phyloP scores from a whole-genome alignment of 495 filamentous ascomycete species.

The Glutinoglossum americanum region DNA sequence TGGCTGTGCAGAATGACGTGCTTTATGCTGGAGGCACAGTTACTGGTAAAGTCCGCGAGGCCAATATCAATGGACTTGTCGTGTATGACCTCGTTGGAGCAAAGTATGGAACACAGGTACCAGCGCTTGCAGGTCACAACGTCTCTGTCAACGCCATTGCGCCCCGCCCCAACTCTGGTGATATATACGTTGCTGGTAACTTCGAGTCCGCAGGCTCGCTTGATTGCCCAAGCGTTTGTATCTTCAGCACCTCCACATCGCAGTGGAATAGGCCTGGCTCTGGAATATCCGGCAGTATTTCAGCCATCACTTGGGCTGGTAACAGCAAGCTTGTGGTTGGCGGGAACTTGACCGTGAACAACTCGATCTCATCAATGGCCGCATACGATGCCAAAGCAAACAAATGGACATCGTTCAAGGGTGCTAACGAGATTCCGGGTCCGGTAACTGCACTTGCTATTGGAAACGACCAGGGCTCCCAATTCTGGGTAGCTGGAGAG shows the following conservation, averaged over 20 bases:
- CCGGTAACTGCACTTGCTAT: conserved; percentile 53
- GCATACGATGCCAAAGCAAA: conserved; percentile 45
- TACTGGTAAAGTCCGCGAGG: conserved; percentile 37
- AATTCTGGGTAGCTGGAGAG: conserved; percentile 62
- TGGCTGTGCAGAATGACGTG: conserved; percentile 42
- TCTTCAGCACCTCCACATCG: conserved; percentile 38
- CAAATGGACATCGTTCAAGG: conserved; percentile 42
- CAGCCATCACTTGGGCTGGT: conserved; percentile 53
- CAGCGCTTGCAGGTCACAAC: conserved; percentile 40
- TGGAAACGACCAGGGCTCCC: conserved; percentile 39
- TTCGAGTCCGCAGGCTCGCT: conserved; percentile 70
- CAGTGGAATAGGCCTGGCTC: conserved; percentile 65
- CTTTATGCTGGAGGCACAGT: conserved; percentile 71
- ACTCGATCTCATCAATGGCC: conserved; percentile 42
- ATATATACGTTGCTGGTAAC: conserved; percentile 70
- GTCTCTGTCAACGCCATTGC: conserved; percentile 58
- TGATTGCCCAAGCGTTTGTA: conserved; percentile 59
- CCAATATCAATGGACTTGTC: conserved; percentile 47
- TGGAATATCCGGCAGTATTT: conserved; percentile 43
- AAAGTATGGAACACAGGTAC: conserved; percentile 42
- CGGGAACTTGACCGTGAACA: conserved; percentile 49
- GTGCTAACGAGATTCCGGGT: conserved; percentile 47
- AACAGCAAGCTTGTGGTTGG: conserved; percentile 47
- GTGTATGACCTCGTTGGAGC: conserved; percentile 49
- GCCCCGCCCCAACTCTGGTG: conserved; percentile 36